Evolutionary conservation across 805 yeast species (phyloP).

Genomic region (Lipomyces oligophaga): DNA sequence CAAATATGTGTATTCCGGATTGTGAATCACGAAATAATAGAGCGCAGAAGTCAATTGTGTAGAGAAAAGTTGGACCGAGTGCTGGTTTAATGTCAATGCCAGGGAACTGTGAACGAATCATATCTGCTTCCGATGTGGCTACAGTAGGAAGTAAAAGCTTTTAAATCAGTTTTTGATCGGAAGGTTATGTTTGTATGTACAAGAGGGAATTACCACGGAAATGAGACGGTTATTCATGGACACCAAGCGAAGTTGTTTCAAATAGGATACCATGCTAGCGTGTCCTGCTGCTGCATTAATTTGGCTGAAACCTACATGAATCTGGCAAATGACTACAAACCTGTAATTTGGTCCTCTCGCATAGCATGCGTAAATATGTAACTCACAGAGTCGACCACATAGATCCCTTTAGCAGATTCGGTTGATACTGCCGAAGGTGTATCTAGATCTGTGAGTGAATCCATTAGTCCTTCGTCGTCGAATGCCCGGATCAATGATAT

Average conservation of each 20-base stretch:
- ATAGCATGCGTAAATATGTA: conserved; percentile 15
- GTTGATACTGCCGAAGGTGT: not conserved
- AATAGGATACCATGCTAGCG: conserved; percentile 1
- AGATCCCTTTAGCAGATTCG: conserved; percentile 1
- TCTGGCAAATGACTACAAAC: too few relatives aligned
- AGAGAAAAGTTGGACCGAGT: conserved; percentile 13
- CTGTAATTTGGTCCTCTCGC: conserved; percentile 10
- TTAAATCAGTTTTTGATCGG: not conserved
- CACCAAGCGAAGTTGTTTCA: not conserved
- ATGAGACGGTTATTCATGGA: not conserved
- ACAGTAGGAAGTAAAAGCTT: conserved; percentile 11
- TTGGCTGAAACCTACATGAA: too few relatives aligned
- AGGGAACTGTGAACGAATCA: conserved; percentile 16
- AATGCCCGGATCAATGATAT: conserved; percentile 18
- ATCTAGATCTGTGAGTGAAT: conserved; percentile 5
- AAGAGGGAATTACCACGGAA: conserved; percentile 3
- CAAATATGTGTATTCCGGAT: conserved; percentile 5
- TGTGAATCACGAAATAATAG: conserved; percentile 5
- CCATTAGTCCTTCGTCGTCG: conserved; percentile 14
- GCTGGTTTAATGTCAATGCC: conserved; percentile 15
- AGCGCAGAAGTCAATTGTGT: conserved; percentile 13
- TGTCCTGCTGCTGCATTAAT: conserved; percentile 9
- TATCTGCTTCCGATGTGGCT: conserved; percentile 4
- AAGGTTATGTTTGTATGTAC: not conserved
- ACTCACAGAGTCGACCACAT: conserved; percentile 10